Evolutionary conservation across 2,329 filamentous ascomycete genomes (phyloP).

Genomic region (Neonectria neomacrospora): DNA sequence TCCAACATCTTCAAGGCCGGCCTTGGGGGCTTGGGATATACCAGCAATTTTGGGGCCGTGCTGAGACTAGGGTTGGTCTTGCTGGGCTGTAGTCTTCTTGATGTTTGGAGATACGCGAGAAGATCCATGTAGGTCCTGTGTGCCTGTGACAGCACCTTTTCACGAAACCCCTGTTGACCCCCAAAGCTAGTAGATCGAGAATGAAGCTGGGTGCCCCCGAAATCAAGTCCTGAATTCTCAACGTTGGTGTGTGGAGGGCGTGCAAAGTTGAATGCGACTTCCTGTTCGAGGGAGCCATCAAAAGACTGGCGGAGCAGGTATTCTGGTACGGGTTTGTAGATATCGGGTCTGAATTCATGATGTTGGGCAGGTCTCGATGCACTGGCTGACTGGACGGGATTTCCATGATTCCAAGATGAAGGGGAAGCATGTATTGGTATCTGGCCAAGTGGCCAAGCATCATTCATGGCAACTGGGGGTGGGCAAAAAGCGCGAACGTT

Average conservation of each 20-base stretch:
- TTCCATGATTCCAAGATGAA: constrained; percentile 35
- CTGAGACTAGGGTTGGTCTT: constrained; percentile 53
- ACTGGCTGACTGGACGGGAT: constrained; percentile 19
- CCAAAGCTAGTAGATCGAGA: constrained; percentile 23
- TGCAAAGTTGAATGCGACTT: constrained; percentile 21
- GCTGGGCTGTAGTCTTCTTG: constrained; percentile 60
- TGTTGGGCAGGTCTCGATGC: constrained; percentile 28
- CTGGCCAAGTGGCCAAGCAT: constrained; percentile 48
- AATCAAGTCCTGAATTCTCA: not conserved
- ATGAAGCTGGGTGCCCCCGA: constrained; percentile 21
- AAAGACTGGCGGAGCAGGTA: constrained; percentile 27
- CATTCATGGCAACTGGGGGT: constrained; percentile 47
- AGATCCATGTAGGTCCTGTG: constrained; percentile 79
- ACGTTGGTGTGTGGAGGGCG: constrained; percentile 1
- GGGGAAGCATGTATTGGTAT: constrained; percentile 38
- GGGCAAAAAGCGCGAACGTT: constrained; percentile 54
- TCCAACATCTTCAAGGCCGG: constrained; percentile 34
- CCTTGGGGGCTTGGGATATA: constrained; percentile 65
- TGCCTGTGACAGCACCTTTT: constrained; percentile 75
- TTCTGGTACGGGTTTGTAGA: constrained; percentile 28
- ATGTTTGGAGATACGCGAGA: constrained; percentile 70
- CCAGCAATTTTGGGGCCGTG: constrained; percentile 59
- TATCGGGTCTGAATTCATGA: constrained; percentile 25
- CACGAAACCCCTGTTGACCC: constrained; percentile 64
- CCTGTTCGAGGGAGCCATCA: constrained; percentile 18